Conservation (phyloP, 495 filamentous ascomycete species). For the Letharia lupina region DNA sequence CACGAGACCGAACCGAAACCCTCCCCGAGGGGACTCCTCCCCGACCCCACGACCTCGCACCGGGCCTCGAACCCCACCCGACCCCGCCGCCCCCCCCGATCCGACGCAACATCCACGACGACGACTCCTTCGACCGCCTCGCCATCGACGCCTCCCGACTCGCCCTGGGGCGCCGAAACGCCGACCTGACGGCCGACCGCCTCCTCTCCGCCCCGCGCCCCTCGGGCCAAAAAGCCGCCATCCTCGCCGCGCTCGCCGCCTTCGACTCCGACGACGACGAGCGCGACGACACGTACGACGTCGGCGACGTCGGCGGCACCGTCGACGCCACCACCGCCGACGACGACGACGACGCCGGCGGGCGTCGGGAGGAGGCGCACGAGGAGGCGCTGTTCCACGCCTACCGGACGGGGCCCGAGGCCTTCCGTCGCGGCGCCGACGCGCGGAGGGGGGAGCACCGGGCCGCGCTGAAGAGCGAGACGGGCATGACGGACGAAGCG, state of each 20-base stretch:
- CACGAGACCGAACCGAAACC: conserved; percentile 45
- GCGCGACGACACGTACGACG: conserved; percentile 93
- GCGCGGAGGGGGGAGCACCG: conserved; percentile 58
- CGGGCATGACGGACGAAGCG: conserved; percentile 84
- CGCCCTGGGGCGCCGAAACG: conserved; percentile 56
- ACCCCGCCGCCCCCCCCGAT: conserved; percentile 30
- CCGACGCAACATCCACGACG: conserved; percentile 65
- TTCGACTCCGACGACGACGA: conserved; percentile 97
- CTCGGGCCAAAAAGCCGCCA: conserved; percentile 70
- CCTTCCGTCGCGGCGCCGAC: conserved; percentile 60
- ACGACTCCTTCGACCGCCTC: conserved; percentile 74
- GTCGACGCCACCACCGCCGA: conserved; percentile 49
- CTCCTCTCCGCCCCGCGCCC: conserved; percentile 45
- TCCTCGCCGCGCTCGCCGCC: conserved; percentile 79
- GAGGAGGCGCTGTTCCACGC: conserved; percentile 53
- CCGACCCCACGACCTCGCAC: conserved; percentile 31
- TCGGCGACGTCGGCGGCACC: conserved; percentile 80
- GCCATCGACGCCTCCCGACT: conserved; percentile 51
- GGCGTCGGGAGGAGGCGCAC: conserved; percentile 31
- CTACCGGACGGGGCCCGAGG: conserved; percentile 50
- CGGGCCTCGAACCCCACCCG: conserved; percentile 36
- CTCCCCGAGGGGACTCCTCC: conserved; percentile 31
- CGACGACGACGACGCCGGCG: conserved; percentile 34
- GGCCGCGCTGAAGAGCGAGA: conserved; percentile 58
- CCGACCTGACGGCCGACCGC: conserved; percentile 53